A percentile compares a stretch with the other conserved stretches of the same genome.
These are phyloP conservation scores for Verticillium longisporum DNA, from an alignment of 2,329 filamentous ascomycete genomes.

Conservation along the genomic window DNA sequence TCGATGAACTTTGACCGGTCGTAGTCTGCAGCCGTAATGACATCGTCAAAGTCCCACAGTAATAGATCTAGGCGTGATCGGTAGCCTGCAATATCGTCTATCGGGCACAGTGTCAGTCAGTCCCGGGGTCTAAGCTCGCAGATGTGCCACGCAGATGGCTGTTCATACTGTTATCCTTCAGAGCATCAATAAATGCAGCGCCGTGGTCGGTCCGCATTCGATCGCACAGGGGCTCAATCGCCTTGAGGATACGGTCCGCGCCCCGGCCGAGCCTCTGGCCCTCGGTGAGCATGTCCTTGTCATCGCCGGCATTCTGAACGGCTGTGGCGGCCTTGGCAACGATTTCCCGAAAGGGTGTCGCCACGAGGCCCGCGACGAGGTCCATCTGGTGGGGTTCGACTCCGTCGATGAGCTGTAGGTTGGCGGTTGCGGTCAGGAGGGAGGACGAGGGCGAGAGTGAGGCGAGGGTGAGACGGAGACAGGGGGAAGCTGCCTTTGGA, in stretches of 20 bases:
- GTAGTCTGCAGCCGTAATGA: constrained; percentile 40
- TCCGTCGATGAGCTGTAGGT: too few species aligned
- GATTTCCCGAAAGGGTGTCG: constrained; percentile 45
- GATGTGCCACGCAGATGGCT: background rate
- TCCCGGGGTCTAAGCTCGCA: background rate
- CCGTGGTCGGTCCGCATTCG: constrained; percentile 42
- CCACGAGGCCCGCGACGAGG: constrained; percentile 34
- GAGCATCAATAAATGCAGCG: constrained; percentile 38
- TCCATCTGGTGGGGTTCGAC: constrained; percentile 23
- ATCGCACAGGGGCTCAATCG: constrained; percentile 43
- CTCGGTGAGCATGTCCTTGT: constrained; percentile 41
- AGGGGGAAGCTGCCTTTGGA: background rate
- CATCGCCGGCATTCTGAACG: constrained; percentile 37
- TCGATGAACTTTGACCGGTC: constrained; percentile 42
- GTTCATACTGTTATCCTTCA: constrained; percentile 45
- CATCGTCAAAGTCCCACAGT: constrained; percentile 53
- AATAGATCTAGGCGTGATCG: constrained; percentile 40
- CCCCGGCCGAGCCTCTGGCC: constrained; percentile 40
- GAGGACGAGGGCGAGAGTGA: background rate
- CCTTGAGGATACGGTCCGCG: constrained; percentile 41
- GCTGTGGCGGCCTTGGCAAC: constrained; percentile 43
- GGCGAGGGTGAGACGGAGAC: background rate
- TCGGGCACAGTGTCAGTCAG: background rate
- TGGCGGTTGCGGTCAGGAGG: background rate
- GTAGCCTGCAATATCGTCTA: constrained; percentile 43